Evolutionary conservation across 768 basidiomycete species (phyloP).

Genomic region (Rubroboletus pulcherrimus): DNA sequence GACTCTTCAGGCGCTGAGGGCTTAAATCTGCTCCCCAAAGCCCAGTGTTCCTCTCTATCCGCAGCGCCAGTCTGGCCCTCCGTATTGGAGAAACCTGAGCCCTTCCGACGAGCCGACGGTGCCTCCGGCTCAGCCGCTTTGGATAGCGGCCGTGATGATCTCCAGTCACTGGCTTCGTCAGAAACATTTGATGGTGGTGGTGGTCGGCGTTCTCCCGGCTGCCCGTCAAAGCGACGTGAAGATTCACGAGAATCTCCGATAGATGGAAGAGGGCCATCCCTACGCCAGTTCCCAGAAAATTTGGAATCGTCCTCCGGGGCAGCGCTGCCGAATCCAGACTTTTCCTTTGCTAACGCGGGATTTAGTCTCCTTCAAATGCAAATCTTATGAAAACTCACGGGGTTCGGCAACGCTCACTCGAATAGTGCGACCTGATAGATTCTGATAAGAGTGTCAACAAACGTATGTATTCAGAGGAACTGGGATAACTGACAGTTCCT

Average conservation of each 20-base stretch:
- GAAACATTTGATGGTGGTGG: conserved; percentile 49
- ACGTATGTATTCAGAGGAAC: background rate
- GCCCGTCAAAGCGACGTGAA: conserved; percentile 64
- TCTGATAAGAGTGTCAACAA: conserved; percentile 35
- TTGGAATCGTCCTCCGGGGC: conserved; percentile 68
- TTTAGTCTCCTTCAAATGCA: conserved; percentile 9
- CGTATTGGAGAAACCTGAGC: conserved; percentile 50
- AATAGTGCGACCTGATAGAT: conserved; percentile 72
- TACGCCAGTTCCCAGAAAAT: conserved; percentile 81
- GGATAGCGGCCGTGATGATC: conserved; percentile 47
- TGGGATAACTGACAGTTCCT: conserved; percentile 53
- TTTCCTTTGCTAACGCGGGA: conserved; percentile 65
- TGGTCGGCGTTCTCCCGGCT: conserved; percentile 38
- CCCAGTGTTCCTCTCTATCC: conserved; percentile 78
- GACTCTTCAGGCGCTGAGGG: conserved; percentile 43
- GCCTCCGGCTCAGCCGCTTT: conserved; percentile 44
- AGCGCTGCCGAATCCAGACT: conserved; percentile 49
- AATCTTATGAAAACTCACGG: conserved; percentile 53
- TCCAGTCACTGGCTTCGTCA: conserved; percentile 68
- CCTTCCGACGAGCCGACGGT: conserved; percentile 51
- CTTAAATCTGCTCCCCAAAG: conserved; percentile 71
- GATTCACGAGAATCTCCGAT: conserved; percentile 56
- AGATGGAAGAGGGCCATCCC: conserved; percentile 82
- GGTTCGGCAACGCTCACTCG: conserved; percentile 95
- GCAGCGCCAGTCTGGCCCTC: conserved; percentile 49